Evolutionary conservation across 1,284 basidiomycete species (phyloP), one percentile per base, ranked within the genome.

Genomic region (Austroboletus niveus): DNA sequence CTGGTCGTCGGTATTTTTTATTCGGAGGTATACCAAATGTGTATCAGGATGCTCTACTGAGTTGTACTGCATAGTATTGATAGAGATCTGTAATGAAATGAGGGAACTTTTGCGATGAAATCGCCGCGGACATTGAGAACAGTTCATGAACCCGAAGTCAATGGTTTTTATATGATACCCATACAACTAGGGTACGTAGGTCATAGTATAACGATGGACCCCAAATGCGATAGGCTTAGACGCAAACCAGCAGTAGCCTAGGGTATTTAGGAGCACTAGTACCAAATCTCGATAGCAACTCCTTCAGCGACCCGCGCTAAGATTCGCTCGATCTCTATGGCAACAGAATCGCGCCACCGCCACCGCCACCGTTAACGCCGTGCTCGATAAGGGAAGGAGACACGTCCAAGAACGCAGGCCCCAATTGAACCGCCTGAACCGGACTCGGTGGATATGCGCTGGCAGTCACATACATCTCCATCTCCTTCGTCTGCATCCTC

Each of bases 331-430:
- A 34, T 31, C 32, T 39, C 38, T 1, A 17, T 11, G 3, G 8
- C 22, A 24, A 24, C 22, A 24, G 22, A 24, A 4, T 24, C 17
- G 20, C 42, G 24, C 5, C 36, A 8, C 24, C 15, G 2, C 12
- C 27, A 40, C 7, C 36, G n/a, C 36, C 20, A 17, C 7, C 20
- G 1, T 11, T 35, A 9, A 35, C 34, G 34, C 34, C 11, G 34
- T 34, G 9, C 2, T 65, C 59, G 30, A 61, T 57, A 2, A 55
- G 61, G 5, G 60, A 60, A 20, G 58, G 60, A 2, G 61, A 48
- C 32, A 49, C 38, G 22, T 53, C 57, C 31, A 57, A 15, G 11
- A 49, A 45, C 12, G 61, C 61, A 27, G 63, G 61, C 11, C 36
- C 46, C 7, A 59, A 35, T 32, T 20, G 36, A 39, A 2, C 39